Base-by-base conservation (phyloP, 2,329 filamentous ascomycete species). In the Epichloe baconii region DNA sequence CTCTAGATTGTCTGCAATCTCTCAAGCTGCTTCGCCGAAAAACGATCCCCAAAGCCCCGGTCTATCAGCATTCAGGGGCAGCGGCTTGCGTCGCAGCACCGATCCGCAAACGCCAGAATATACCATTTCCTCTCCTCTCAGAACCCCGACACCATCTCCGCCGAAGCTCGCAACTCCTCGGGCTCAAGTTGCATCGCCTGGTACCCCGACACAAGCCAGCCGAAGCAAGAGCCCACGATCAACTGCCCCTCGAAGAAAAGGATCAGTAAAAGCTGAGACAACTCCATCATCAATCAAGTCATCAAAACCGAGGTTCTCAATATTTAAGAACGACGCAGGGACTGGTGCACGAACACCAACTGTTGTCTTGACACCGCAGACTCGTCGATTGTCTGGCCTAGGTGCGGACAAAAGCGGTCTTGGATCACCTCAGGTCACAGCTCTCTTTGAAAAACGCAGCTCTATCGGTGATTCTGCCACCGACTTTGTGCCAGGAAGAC, bases 401-500 rank as follows among this genome's bases (percentile, higher is more conserved):
- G 85, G 86, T 21, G 78, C 80, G 55, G 86, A 88, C 58, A 79
- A 78, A 56, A 70, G 76, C 55, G 86, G 86, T 0, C 75, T 90
- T 50, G 86, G 87, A 6, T 91, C 87, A 1, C 87, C 86, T 5
- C 80, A 79, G 49, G 78, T 91, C 50, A 75, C 84, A 21, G 83
- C 80, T 31, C 73, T 89, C 35, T 75, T 90, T 36, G 84, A 86
- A 56, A 79, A 82, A 36, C 78, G 87, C 47, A 76, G 72, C 44
- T 89, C 86, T 1, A 83, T 91, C 53, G 79, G 83, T 21, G 82
- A 90, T 42, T 71, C 77, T 21, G 78, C 83, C 2, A 70, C 71
- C 14, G 69, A 75, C 6, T 90, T 90, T 59, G 69, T 82, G 31
- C 79, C 83, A 37, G 78, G 70, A 17, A 67, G 55, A 57, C 65